phyloP scores from a whole-genome alignment of 1,284 basidiomycete genomes.

The Cryptococcus sp. region DNA sequence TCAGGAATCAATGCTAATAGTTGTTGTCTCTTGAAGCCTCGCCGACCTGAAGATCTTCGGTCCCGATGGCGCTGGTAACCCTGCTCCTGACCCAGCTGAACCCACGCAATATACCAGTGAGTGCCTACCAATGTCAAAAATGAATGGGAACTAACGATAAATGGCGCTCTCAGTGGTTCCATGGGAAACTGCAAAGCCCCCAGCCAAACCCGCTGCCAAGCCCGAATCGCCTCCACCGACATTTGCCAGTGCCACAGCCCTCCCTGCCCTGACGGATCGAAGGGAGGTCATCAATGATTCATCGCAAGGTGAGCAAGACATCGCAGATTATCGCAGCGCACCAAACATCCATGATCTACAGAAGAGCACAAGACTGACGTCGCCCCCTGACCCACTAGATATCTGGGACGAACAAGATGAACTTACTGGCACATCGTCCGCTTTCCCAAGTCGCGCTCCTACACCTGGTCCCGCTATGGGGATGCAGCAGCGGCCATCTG shows the following conservation, averaged over 20 bases:
- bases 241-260: slow-evolving; percentile 45
- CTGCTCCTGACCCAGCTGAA: slow-evolving; percentile 56
- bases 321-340: neutral
- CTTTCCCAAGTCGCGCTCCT: slow-evolving; percentile 27
- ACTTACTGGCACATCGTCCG: slow-evolving; percentile 15
- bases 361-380: neutral
- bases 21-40: slow-evolving; percentile 50
- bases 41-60: slow-evolving; percentile 74
- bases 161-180: slow-evolving; percentile 59
- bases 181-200: slow-evolving; percentile 64
- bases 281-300: slow-evolving; percentile 46
- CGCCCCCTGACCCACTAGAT: slow-evolving; percentile 19
- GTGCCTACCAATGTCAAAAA: neutral
- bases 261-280: slow-evolving; percentile 35
- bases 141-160: neutral
- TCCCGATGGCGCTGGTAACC: slow-evolving; percentile 67
- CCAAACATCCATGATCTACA: neutral
- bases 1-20: neutral
- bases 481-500: neutral
- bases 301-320: slow-evolving; percentile 28
- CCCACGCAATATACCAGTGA: slow-evolving; percentile 63
- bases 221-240: slow-evolving; percentile 47
- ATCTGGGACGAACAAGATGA: slow-evolving; percentile 43
- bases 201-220: slow-evolving; percentile 27
- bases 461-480: slow-evolving; percentile 29